A percentile compares a stretch with the other conserved stretches of the same genome.
Evolutionary conservation across 768 basidiomycete species (phyloP).

Genomic region (Kwoniella sp.): DNA sequence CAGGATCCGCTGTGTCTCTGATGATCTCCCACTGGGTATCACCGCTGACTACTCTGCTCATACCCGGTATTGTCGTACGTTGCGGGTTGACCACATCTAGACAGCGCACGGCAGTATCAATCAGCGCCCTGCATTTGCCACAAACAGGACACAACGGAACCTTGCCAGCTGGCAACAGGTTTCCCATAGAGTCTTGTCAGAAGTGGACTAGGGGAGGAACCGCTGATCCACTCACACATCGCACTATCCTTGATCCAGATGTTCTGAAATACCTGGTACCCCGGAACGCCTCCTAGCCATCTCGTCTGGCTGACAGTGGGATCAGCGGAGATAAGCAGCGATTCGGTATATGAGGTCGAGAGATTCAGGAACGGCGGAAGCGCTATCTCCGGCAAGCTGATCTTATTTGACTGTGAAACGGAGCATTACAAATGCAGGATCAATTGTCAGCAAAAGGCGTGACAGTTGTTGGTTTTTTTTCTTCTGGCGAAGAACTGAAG

Average conservation of each 20-base stretch:
- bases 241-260: conserved; percentile 19
- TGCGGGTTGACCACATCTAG: conserved; percentile 8
- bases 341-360: not conserved
- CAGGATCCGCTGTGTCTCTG: conserved; percentile 1
- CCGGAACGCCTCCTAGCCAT: conserved; percentile 23
- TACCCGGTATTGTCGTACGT: conserved; percentile 15
- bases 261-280: conserved; percentile 21
- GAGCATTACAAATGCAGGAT: not conserved
- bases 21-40: conserved; percentile 14
- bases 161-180: no score
- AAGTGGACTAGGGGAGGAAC: not conserved
- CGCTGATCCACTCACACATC: not conserved
- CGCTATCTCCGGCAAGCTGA: not conserved
- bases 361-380: conserved; percentile 1
- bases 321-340: conserved; percentile 9
- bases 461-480: no score
- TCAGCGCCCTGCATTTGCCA: not conserved
- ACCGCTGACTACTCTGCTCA: conserved; percentile 15
- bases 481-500: not conserved
- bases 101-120: not conserved
- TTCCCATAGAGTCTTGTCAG: no score
- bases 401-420: not conserved
- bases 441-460: no score
- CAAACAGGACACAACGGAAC: not conserved
- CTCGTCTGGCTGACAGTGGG: conserved; percentile 13